Evolutionary conservation across 208 protist species (phyloP).

Genomic region (Crithidia expoeki): DNA sequence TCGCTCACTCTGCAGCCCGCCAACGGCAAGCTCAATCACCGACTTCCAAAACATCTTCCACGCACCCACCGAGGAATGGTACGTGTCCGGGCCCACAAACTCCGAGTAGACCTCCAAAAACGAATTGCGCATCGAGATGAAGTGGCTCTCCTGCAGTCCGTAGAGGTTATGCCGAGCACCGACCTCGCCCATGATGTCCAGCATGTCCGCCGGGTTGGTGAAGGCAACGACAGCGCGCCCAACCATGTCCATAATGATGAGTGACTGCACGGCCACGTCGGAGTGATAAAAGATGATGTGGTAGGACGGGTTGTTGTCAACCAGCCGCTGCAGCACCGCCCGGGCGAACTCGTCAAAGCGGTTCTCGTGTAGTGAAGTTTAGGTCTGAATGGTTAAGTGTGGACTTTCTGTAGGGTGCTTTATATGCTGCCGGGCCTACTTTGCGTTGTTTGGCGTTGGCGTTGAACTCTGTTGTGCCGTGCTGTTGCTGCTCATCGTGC

Average conservation of each 20-base stretch:
- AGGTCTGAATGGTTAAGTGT: constrained; percentile 19
- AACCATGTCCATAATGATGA: constrained; percentile 32
- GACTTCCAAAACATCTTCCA: constrained; percentile 30
- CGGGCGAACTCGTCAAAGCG: constrained; percentile 28
- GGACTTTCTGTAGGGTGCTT: constrained; percentile 5
- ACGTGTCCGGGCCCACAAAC: constrained; percentile 8
- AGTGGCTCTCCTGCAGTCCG: constrained; percentile 10
- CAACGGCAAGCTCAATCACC: constrained; percentile 14
- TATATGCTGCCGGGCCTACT: constrained; percentile 9
- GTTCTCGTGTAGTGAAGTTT: constrained; percentile 19
- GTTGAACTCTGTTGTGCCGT: too few species aligned
- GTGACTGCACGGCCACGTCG: constrained; percentile 9
- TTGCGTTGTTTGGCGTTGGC: too few species aligned
- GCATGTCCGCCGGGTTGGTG: constrained; percentile 10
- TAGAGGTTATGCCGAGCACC: constrained; percentile 24
- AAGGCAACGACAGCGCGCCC: constrained; percentile 22
- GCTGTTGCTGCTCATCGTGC: not conserved
- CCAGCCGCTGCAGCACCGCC: constrained; percentile 8
- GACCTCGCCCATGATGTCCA: constrained; percentile 35
- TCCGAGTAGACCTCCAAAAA: constrained; percentile 16
- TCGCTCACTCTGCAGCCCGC: constrained; percentile 6
- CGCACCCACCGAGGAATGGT: not conserved
- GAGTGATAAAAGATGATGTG: constrained; percentile 9
- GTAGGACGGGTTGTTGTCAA: constrained; percentile 18
- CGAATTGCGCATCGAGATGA: constrained; percentile 21